Evolutionary conservation across 495 filamentous ascomycete genomes (phyloP).

Genomic region (Aspergillus conjunctus): DNA sequence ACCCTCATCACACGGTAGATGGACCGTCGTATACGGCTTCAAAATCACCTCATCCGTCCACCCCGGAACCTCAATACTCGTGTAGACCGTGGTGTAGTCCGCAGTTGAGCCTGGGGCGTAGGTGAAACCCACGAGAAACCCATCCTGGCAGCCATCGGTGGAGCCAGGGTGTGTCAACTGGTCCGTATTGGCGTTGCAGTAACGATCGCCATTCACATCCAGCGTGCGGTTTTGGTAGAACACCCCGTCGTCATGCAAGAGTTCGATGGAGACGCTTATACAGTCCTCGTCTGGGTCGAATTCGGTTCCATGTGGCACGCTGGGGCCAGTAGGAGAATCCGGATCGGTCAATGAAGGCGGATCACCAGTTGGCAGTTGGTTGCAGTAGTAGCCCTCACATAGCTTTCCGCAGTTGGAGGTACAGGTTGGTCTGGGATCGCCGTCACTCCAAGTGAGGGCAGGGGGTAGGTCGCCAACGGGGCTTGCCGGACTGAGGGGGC

Average conservation of each 20-base stretch:
- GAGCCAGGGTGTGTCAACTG: background rate
- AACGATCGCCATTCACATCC: background rate
- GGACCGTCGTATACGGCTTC: background rate
- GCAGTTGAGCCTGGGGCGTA: background rate
- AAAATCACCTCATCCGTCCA: background rate
- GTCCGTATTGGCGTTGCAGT: background rate
- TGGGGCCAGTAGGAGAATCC: background rate
- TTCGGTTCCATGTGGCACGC: background rate
- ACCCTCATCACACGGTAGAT: background rate
- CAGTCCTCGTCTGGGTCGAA: background rate
- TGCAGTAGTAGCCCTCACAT: conserved; percentile 1
- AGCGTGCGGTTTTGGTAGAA: background rate
- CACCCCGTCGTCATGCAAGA: background rate
- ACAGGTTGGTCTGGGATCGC: background rate
- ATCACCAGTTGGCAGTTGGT: background rate
- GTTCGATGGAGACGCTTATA: background rate
- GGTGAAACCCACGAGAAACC: background rate
- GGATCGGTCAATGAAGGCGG: background rate
- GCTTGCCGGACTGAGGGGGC: background rate
- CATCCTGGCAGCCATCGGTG: background rate
- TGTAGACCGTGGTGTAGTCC: background rate
- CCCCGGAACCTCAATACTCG: background rate
- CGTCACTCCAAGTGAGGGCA: background rate
- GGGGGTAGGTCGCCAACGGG: background rate
- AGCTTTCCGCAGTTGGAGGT: background rate